These are phyloP conservation scores for Dothiorella sarmentorum DNA, from an alignment of 2,329 filamentous ascomycete genomes.

Conservation along the genomic window DNA sequence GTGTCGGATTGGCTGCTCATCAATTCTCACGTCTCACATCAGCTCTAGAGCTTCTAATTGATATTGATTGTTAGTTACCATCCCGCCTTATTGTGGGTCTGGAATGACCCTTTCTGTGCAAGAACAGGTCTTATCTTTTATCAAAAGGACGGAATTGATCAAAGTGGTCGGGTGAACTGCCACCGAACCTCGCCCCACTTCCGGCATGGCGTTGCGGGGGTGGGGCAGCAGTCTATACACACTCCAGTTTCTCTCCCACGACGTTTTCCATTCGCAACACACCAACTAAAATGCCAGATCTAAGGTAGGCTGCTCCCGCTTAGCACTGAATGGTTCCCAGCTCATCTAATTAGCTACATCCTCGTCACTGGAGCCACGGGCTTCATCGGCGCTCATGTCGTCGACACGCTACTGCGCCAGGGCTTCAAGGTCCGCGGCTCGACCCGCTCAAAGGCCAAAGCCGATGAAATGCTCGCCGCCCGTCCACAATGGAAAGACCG, in stretches of 20 bases:
- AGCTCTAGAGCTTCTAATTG: too few relatives aligned
- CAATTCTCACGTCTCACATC: too few relatives aligned
- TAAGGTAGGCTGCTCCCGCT: background rate
- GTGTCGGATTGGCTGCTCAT: too few relatives aligned
- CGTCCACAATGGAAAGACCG: slow-evolving; percentile 34
- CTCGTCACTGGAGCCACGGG: slow-evolving; percentile 28
- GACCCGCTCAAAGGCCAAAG: slow-evolving; percentile 20
- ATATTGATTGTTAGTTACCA: too few relatives aligned
- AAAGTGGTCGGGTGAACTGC: background rate
- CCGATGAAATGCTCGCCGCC: slow-evolving; percentile 36
- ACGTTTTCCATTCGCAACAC: too few relatives aligned
- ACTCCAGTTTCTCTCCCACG: background rate
- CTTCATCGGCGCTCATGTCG: slow-evolving; percentile 26
- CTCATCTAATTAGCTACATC: slow-evolving; percentile 17
- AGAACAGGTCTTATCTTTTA: too few relatives aligned
- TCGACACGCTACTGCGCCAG: slow-evolving; percentile 21
- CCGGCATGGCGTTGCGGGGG: background rate
- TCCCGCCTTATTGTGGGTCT: too few relatives aligned
- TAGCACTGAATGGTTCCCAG: background rate
- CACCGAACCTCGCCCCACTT: background rate
- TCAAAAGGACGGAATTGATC: too few relatives aligned
- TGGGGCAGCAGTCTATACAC: background rate
- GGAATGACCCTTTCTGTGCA: too few relatives aligned
- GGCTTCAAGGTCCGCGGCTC: slow-evolving; percentile 22
- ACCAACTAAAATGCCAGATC: background rate